These are phyloP conservation scores for Orbilia ellipsospora DNA, from an alignment of 2,329 filamentous ascomycete genomes.

Conservation along the genomic window DNA sequence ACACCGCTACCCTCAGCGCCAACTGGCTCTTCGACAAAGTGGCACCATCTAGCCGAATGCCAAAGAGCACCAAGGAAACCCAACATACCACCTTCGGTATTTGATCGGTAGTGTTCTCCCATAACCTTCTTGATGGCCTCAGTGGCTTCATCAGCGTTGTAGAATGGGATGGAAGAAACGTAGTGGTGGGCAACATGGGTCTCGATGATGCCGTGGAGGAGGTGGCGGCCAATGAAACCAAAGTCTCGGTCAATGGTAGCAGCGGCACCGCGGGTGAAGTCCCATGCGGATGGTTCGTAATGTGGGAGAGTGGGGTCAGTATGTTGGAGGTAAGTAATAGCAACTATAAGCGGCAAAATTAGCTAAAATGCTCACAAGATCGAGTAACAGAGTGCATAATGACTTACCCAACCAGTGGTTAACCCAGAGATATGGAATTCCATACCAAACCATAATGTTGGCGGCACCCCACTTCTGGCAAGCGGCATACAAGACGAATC, in stretches of 20 bases:
- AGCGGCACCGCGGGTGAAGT: constrained; percentile 89
- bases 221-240: constrained; percentile 88
- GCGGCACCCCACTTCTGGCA: constrained; percentile 81
- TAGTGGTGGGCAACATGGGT: constrained; percentile 99
- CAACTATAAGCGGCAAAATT: constrained; percentile 67
- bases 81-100: constrained; percentile 77
- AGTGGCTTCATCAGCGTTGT: constrained; percentile 91
- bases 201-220: constrained; percentile 96
- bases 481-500: constrained; percentile 73
- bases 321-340: constrained; percentile 97
- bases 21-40: constrained; percentile 95
- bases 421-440: constrained; percentile 94
- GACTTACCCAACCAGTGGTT: constrained; percentile 97
- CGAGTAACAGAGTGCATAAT: constrained; percentile 9
- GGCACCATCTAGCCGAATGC: constrained; percentile 84
- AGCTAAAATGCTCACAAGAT: constrained; percentile 11
- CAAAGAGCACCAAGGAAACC: constrained; percentile 89
- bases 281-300: constrained; percentile 88
- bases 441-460: constrained; percentile 95
- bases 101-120: constrained; percentile 91
- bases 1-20: constrained; percentile 82
- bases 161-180: constrained; percentile 94
- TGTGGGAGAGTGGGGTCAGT: constrained; percentile 94
- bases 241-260: constrained; percentile 98
- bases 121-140: constrained; percentile 95